Conservation (phyloP, 208 protist genomes). For the Acanthamoeba lenticulata region DNA sequence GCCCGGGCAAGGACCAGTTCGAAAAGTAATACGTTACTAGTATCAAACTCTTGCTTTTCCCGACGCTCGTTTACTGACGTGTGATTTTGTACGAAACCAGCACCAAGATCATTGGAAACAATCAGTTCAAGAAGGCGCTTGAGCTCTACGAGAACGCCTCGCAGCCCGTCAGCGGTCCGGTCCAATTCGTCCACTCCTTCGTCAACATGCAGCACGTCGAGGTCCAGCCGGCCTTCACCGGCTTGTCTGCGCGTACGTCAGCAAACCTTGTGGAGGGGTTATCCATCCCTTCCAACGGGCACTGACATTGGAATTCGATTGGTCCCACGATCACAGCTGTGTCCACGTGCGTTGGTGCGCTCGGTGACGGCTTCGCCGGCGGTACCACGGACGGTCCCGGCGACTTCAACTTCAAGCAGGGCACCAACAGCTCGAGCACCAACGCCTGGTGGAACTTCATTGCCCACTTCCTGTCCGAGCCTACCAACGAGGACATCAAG, state of each 20-base stretch:
- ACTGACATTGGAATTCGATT: neutral
- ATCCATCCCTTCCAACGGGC: neutral
- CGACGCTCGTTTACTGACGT: neutral
- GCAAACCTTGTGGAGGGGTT: too few relatives aligned
- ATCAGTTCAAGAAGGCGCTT: constrained; percentile 62
- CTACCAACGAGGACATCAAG: constrained; percentile 71
- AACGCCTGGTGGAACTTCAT: constrained; percentile 80
- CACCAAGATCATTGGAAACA: constrained; percentile 79
- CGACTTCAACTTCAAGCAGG: constrained; percentile 81
- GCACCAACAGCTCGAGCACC: constrained; percentile 71
- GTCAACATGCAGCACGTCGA: constrained; percentile 22
- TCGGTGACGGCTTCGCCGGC: constrained; percentile 78
- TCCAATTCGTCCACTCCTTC: constrained; percentile 44
- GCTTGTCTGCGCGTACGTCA: neutral
- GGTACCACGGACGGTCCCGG: constrained; percentile 78
- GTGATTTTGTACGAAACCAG: neutral
- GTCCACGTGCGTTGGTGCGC: constrained; percentile 25
- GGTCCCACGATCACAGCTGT: neutral
- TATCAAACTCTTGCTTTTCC: neutral
- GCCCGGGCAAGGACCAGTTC: constrained; percentile 71
- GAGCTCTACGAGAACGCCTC: constrained; percentile 29
- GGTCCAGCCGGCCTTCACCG: neutral
- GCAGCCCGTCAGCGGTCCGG: neutral
- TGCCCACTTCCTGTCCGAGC: constrained; percentile 68
- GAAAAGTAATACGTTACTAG: neutral